phyloP scores from a whole-genome alignment of 108 stramenopile genomes.

The Nitzschia sp. region DNA sequence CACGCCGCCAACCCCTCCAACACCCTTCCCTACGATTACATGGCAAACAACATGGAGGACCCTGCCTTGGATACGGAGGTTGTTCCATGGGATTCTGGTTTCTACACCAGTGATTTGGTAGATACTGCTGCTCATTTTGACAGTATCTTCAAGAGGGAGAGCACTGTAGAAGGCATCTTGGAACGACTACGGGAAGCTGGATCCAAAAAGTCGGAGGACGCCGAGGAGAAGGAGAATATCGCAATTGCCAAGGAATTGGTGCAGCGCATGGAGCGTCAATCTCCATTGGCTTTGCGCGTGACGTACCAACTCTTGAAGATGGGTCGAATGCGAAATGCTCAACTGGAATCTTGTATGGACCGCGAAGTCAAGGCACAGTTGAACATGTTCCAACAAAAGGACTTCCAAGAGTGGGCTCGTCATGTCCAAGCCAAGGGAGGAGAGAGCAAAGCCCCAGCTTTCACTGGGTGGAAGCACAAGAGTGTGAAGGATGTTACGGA shows the following conservation, averaged over 20 bases:
- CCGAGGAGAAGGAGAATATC: conserved; percentile 55
- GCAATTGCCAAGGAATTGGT: conserved; percentile 60
- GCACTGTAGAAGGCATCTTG: conserved; percentile 62
- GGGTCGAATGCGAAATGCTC: conserved; percentile 44
- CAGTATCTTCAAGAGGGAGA: conserved; percentile 57
- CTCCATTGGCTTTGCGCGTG: conserved; percentile 70
- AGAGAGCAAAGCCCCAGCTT: conserved; percentile 41
- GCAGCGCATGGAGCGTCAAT: conserved; percentile 62
- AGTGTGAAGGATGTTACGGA: conserved; percentile 63
- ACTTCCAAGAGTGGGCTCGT: conserved; percentile 67
- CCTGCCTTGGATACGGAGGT: conserved; percentile 42
- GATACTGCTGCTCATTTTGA: conserved; percentile 69
- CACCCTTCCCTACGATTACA: conserved; percentile 32
- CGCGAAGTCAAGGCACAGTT: conserved; percentile 62
- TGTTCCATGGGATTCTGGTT: conserved; percentile 37
- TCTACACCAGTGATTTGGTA: conserved; percentile 56
- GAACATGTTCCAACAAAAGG: conserved; percentile 47
- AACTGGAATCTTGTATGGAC: conserved; percentile 69
- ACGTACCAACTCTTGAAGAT: conserved; percentile 51
- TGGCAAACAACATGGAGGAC: conserved; percentile 26
- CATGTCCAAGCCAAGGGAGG: conserved; percentile 42
- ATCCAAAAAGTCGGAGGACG: conserved; percentile 25
- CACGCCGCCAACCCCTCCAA: conserved; percentile 49
- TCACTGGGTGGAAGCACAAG: conserved; percentile 61
- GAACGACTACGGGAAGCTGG: conserved; percentile 63